phyloP scores from a whole-genome alignment of 2,329 filamentous ascomycete genomes.

The Aspergillus sp. region DNA sequence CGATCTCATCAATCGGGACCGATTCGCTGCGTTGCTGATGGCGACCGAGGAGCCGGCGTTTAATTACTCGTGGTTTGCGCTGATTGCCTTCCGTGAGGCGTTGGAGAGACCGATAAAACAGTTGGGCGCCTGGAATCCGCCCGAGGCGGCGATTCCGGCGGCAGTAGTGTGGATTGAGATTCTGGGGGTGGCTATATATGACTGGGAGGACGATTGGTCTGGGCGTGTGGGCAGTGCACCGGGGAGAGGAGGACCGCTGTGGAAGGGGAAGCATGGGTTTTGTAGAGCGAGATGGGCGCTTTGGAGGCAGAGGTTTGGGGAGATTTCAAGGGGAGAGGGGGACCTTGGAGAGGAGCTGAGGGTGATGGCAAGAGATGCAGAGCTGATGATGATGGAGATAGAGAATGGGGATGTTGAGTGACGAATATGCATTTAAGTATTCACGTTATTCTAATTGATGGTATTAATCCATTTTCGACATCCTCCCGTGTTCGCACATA shows the following conservation, averaged over 20 bases:
- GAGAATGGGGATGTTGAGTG: constrained; percentile 5
- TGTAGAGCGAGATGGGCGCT: constrained; percentile 7
- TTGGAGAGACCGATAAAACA: constrained; percentile 4
- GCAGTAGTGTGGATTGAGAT: constrained; percentile 10
- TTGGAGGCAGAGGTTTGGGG: constrained; percentile 9
- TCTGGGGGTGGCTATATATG: constrained; percentile 7
- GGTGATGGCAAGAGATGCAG: constrained; percentile 3
- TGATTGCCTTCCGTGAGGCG: constrained; percentile 3
- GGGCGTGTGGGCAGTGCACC: background rate
- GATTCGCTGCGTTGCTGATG: constrained; percentile 5
- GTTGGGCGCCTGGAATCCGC: background rate
- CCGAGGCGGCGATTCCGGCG: constrained; percentile 6
- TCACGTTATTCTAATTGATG: background rate
- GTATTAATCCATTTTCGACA: no score
- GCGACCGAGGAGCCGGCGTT: constrained; percentile 8
- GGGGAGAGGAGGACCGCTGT: constrained; percentile 7
- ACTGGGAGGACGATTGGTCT: constrained; percentile 7
- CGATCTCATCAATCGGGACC: constrained; percentile 1
- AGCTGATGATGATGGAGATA: constrained; percentile 9
- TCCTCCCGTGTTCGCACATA: no score
- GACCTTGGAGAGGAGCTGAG: background rate
- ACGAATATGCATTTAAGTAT: background rate
- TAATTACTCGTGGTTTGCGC: constrained; percentile 5
- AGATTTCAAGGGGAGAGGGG: constrained; percentile 1
- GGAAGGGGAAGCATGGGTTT: constrained; percentile 9